Evolutionary conservation across 2,329 filamentous ascomycete species (phyloP).

Genomic region (Phyllosticta citribraziliensis): DNA sequence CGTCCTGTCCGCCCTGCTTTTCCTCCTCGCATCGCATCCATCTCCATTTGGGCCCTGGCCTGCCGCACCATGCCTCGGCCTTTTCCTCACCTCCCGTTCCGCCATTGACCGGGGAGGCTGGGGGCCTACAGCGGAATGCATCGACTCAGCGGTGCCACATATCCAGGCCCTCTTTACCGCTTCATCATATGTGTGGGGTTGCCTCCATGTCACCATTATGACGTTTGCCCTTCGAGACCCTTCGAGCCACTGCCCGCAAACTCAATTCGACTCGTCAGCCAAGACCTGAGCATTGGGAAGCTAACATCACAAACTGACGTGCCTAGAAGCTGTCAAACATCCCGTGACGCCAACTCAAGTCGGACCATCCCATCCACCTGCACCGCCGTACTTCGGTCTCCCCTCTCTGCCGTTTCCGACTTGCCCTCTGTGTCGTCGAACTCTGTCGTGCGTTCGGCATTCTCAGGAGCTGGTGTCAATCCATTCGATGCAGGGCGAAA

Average conservation of each 20-base stretch:
- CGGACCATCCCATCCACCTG: not conserved
- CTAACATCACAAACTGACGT: not conserved
- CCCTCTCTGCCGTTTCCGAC: not conserved
- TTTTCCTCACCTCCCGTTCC: not conserved
- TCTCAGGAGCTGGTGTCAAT: no score
- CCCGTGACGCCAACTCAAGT: not conserved
- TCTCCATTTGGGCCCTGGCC: not conserved
- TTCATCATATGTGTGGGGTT: not conserved
- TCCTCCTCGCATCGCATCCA: not conserved
- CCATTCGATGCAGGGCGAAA: no score
- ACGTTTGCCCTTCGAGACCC: not conserved
- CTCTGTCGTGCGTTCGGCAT: not conserved
- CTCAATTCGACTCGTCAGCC: not conserved
- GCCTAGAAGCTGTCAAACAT: not conserved
- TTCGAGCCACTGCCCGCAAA: not conserved
- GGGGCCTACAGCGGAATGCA: not conserved
- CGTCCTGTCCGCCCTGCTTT: not conserved
- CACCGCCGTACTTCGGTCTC: not conserved
- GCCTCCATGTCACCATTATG: not conserved
- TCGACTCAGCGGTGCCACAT: not conserved
- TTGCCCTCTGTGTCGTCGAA: not conserved
- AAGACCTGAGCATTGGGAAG: not conserved
- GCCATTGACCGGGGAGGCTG: not conserved
- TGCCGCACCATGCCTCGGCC: not conserved
- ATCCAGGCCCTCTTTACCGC: no score